Evolutionary conservation across 768 basidiomycete genomes (phyloP), one percentile per base, ranked within the genome.

Genomic region (Wakefieldia striispora): DNA sequence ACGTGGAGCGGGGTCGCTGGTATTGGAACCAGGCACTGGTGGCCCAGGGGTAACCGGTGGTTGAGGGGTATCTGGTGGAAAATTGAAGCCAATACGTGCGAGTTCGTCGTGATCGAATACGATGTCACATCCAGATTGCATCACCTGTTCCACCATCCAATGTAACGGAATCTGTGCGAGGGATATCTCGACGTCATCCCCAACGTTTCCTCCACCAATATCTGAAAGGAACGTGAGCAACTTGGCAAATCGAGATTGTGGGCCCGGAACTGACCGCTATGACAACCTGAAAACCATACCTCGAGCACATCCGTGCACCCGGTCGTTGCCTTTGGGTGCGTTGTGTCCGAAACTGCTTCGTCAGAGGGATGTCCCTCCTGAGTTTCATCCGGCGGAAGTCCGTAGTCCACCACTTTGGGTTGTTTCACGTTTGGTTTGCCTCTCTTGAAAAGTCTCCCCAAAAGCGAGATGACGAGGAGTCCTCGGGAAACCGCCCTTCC

Each of bases 271-370:
- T 47, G 50, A 88, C 88, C 88, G 37, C 69, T 62, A 57, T 91
- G 89, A 53, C 81, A 80, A 2, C 89, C 89, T 6, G 80, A 58
- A 57, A 92, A 92, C 88, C 88, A 92, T 3, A 91, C 87, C 62
- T 92, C 89, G 12, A 82, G 62, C 13, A 88, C 81, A 63, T 89
- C 81, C 3, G 78, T 69, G 21, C 7, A 6, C 7, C 5, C 44
- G 29, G 43, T 45, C 20, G 19, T 34, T 9, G 23, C 33, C 2
- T 24, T 3, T 1, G 43, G 5, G 16, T 39, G 39, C 14, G 26
- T 16, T 6, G 0, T 17, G 17, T 43, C 23, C 20, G 43, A 14
- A 16, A 26, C 12, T 16, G 29, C 14, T 11, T 37, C 50, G n/a
- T 7, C 35, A 19, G 14, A 16, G 33, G 33, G 12, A 16, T 0